Percentiles rank a stretch among this genome's conserved stretches.
phyloP scores from a whole-genome alignment of 2,329 filamentous ascomycete genomes.

The Nemania abortiva region DNA sequence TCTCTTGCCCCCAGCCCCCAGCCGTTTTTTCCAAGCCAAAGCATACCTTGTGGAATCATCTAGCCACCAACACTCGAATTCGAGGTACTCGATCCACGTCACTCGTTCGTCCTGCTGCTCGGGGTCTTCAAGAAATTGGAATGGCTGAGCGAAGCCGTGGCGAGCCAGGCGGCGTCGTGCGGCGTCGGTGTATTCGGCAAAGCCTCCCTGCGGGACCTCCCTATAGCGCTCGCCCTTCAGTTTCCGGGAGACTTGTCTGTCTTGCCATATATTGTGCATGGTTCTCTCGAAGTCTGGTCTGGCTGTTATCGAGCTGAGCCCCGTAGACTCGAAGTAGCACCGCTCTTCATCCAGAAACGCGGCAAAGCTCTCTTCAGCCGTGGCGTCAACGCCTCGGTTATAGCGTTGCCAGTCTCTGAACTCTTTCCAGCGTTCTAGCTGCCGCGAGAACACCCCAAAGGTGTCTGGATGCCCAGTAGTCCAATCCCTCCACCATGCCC shows the following conservation, averaged over 20 bases:
- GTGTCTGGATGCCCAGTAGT: not conserved
- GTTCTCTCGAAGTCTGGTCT: not conserved
- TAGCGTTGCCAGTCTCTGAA: conserved; percentile 21
- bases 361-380: conserved; percentile 9
- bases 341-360: conserved; percentile 12
- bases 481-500: conserved; percentile 4
- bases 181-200: conserved; percentile 46
- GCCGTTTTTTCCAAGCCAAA: not conserved
- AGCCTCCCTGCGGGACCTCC: conserved; percentile 34
- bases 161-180: conserved; percentile 47
- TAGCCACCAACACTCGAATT: conserved; percentile 30
- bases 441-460: conserved; percentile 14
- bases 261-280: not conserved
- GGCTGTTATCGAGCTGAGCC: not conserved
- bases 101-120: conserved; percentile 28
- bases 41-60: not conserved
- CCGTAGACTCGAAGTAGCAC: conserved; percentile 15
- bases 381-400: conserved; percentile 2
- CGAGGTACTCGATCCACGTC: conserved; percentile 36
- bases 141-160: conserved; percentile 49
- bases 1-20: not conserved
- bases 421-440: conserved; percentile 18
- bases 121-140: conserved; percentile 48
- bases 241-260: not conserved
- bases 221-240: not conserved